Evolutionary conservation across 2,329 filamentous ascomycete genomes (phyloP).

Genomic region (Westerdykella ornata): DNA sequence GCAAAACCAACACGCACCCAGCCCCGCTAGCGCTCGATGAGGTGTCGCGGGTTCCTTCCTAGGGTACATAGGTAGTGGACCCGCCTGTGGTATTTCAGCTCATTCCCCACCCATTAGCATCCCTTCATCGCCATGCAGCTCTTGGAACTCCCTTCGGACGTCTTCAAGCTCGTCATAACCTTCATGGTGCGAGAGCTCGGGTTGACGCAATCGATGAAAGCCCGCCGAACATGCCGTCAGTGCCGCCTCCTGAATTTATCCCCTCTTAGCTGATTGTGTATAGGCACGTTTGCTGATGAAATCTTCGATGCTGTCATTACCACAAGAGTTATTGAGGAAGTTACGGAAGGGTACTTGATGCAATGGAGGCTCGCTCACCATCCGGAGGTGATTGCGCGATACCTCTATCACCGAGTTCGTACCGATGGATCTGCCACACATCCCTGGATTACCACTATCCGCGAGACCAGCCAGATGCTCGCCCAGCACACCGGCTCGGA

Average conservation of each 20-base stretch:
- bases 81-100: too few species aligned
- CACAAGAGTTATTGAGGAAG: too few species aligned
- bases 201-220: neutral
- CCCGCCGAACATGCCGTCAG: neutral
- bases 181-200: conserved; percentile 1
- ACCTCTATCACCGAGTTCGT: neutral
- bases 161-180: neutral
- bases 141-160: conserved; percentile 1
- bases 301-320: too few species aligned
- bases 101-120: neutral
- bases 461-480: neutral
- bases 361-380: too few species aligned
- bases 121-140: neutral
- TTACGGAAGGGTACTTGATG: too few species aligned
- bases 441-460: conserved; percentile 1
- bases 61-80: too few species aligned
- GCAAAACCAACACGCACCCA: too few species aligned
- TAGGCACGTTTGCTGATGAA: too few species aligned
- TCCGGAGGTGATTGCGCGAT: too few species aligned
- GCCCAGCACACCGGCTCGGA: neutral
- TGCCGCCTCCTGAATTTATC: neutral
- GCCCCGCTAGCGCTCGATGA: too few species aligned
- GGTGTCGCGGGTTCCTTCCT: too few species aligned
- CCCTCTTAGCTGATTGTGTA: too few species aligned
- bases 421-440: neutral